phyloP scores from a whole-genome alignment of 371 early-diverging fungal genomes.

The Capniomyces stellatus region DNA sequence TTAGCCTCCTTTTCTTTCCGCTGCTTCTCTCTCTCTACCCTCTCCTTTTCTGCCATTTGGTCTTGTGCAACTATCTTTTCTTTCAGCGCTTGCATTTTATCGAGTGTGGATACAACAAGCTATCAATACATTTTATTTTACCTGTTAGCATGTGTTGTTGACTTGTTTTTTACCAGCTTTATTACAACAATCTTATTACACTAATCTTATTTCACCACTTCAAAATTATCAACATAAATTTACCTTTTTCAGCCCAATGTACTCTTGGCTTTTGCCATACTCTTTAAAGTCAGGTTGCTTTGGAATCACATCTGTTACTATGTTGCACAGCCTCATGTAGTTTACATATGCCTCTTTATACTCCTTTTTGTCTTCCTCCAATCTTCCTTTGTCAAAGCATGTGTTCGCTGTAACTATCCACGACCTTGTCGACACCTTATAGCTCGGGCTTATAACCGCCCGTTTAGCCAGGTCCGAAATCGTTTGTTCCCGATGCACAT shows the following conservation, averaged over 20 bases:
- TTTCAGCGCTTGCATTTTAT: constrained; percentile 9
- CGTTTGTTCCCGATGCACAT: background rate
- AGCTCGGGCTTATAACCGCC: constrained; percentile 13
- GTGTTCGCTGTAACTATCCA: constrained; percentile 17
- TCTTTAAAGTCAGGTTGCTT: constrained; percentile 27
- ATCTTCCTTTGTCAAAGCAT: constrained; percentile 12
- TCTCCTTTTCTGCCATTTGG: background rate
- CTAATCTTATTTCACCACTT: background rate
- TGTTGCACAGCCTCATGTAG: constrained; percentile 25
- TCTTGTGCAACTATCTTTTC: background rate
- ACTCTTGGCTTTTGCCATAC: constrained; percentile 20
- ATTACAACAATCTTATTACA: constrained; percentile 4
- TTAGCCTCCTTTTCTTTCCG: no score
- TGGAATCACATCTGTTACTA: constrained; percentile 32
- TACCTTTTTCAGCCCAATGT: constrained; percentile 25
- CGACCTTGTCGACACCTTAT: constrained; percentile 10
- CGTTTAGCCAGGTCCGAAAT: constrained; percentile 10
- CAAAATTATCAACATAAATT: background rate
- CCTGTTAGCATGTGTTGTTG: no score
- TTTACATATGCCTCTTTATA: constrained; percentile 12
- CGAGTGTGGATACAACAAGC: constrained; percentile 4
- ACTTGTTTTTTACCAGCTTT: constrained; percentile 8
- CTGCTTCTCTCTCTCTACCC: no score
- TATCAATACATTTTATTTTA: no score
- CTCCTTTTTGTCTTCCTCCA: background rate